Evolutionary conservation across 495 filamentous ascomycete species (phyloP), one percentile per base, ranked within the genome.

Genomic region (Hypoxylon trugodes): DNA sequence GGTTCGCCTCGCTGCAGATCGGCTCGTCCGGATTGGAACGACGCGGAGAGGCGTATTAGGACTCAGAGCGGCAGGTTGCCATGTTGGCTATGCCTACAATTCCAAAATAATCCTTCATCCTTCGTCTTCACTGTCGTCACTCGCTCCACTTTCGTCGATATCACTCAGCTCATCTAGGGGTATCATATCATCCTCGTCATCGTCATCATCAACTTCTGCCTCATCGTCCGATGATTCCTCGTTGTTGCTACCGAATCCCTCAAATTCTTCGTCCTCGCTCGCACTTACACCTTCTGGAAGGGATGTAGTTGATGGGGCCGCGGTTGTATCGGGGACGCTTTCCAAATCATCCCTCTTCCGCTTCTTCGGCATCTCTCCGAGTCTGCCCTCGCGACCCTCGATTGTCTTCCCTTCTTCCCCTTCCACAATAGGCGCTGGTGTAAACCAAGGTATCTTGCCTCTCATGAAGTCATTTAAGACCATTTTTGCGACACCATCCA

Each of bases 391-490:
- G 16, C 84, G 79, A 1, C 83, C 83, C 38, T 84, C 87, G 18
- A 89, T 79, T 53, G 76, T 78, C 16, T 77, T 81, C 18, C 78
- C 83, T 19, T 82, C 80, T 10, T 78, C 81, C 6, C 76, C 86
- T 63, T 85, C 83, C 22, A 75, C 70, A 6, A 84, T 72, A 12
- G 95, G 95, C 6, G 92, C 88, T 12, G 90, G 87, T 3, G 90
- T 94, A 71, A 90, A 98, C 95, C 95, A 98, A 5, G 95, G 95
- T 15, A 96, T 86, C 75, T 96, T 97, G 26, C 95, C 95, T 45
- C 95, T 77, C 59, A 98, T 84, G 67, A 98, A 98, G 66, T 98
- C 95, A 71, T 93, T 93, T 60, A 96, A 76, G 0, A 95, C 89
- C 86, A 95, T 96, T 76, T 96, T 97, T 12, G 93, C 93, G 35